These are phyloP conservation scores for Haplosporangium gracile DNA, from an alignment of 192 early-diverging fungal species.

Conservation along the genomic window DNA sequence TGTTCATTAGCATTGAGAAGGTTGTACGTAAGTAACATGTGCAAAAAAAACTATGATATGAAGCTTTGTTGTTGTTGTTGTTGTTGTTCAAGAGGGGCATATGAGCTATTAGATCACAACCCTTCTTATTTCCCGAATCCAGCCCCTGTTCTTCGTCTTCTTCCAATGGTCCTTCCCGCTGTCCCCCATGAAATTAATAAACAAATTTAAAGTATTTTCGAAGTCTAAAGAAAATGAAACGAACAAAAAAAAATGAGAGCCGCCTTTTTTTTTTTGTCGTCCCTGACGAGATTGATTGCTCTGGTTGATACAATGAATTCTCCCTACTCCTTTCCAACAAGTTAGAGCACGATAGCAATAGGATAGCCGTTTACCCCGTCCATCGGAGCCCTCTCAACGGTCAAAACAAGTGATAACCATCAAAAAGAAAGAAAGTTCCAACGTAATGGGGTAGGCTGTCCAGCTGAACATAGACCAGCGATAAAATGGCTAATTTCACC, in stretches of 20 bases:
- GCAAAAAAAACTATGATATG: not conserved
- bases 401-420: not conserved
- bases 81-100: not conserved
- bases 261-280: not conserved
- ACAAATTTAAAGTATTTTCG: slow-evolving; percentile 3
- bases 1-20: not conserved
- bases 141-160: not conserved
- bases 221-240: not conserved
- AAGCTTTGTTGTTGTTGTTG: not conserved
- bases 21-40: not conserved
- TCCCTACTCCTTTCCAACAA: not conserved
- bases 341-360: slow-evolving; percentile 1
- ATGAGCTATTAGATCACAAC: not conserved
- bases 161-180: not conserved
- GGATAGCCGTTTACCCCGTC: slow-evolving; percentile 2
- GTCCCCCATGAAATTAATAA: not conserved
- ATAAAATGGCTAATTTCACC: not conserved
- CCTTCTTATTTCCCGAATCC: not conserved
- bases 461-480: not conserved
- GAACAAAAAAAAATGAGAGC: not conserved
- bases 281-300: slow-evolving; percentile 4
- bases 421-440: not conserved
- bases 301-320: not conserved
- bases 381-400: not conserved
- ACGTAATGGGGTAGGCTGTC: not conserved